These are phyloP conservation scores for Fusarium cyanostomum DNA, from an alignment of 2,329 filamentous ascomycete genomes.

Conservation along the genomic window DNA sequence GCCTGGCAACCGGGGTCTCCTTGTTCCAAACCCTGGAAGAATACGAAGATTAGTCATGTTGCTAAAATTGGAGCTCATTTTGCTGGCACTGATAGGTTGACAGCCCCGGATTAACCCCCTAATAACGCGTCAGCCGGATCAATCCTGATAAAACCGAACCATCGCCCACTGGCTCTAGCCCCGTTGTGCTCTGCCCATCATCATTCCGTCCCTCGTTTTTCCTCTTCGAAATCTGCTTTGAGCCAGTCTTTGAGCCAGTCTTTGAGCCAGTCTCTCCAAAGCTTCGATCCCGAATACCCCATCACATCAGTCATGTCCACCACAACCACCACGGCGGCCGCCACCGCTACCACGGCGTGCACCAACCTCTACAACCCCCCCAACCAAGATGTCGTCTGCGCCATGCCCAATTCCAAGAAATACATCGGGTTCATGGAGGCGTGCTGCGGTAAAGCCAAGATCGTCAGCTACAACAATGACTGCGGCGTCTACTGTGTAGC, in stretches of 20 bases:
- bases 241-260: constrained; percentile 14
- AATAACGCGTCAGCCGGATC: constrained; percentile 21
- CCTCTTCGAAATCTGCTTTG: background rate
- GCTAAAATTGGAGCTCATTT: constrained; percentile 24
- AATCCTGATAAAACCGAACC: constrained; percentile 21
- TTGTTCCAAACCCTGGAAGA: constrained; percentile 12
- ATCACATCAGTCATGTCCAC: constrained; percentile 33
- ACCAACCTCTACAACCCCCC: constrained; percentile 54
- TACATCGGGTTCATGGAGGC: constrained; percentile 54
- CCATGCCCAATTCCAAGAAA: constrained; percentile 51
- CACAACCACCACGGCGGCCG: constrained; percentile 24
- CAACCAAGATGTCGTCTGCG: constrained; percentile 56
- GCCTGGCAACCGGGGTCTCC: constrained; percentile 26
- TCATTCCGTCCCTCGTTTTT: constrained; percentile 22
- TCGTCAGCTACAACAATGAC: constrained; percentile 56
- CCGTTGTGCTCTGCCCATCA: background rate
- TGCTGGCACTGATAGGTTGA: constrained; percentile 6
- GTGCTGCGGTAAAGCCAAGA: constrained; percentile 57
- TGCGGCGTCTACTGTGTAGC: constrained; percentile 62
- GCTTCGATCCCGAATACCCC: background rate
- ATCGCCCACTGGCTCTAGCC: background rate
- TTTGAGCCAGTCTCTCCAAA: constrained; percentile 2
- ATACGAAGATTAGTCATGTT: constrained; percentile 27
- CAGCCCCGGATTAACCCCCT: constrained; percentile 33
- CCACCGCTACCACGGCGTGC: constrained; percentile 23